These are phyloP conservation scores for Neofusicoccum ribis DNA, from an alignment of 2,329 filamentous ascomycete species.

Conservation along the genomic window DNA sequence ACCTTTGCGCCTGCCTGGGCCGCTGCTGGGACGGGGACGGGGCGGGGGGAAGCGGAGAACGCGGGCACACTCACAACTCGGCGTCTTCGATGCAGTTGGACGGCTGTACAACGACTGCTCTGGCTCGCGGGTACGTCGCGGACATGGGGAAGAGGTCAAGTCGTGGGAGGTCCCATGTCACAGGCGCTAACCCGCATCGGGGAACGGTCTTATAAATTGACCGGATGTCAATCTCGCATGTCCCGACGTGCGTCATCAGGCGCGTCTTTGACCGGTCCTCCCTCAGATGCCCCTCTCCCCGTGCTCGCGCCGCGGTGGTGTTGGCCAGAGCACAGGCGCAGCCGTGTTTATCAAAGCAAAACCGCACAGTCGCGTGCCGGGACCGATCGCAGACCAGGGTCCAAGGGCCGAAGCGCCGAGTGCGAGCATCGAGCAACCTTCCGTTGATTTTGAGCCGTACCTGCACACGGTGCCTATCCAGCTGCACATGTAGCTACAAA, in stretches of 20 bases:
- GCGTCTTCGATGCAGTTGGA: constrained; percentile 11
- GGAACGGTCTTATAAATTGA: constrained; percentile 19
- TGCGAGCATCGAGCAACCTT: background rate
- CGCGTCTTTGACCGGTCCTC: constrained; percentile 3
- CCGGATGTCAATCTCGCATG: constrained; percentile 17
- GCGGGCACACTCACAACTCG: constrained; percentile 9
- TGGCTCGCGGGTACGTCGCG: constrained; percentile 17
- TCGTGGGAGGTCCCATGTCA: constrained; percentile 16
- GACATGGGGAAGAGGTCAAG: constrained; percentile 20
- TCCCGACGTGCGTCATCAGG: constrained; percentile 9
- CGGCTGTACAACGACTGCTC: constrained; percentile 10
- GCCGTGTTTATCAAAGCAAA: background rate
- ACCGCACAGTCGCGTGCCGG: background rate
- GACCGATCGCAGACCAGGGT: constrained; percentile 11
- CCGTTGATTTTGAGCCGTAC: background rate
- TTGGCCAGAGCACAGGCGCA: background rate
- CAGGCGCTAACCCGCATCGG: constrained; percentile 13
- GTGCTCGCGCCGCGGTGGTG: background rate
- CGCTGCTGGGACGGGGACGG: background rate
- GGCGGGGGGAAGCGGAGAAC: background rate
- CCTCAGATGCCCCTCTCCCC: constrained; percentile 1
- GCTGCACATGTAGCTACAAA: constrained; percentile 1
- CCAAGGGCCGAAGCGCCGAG: background rate
- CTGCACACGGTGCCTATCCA: background rate
- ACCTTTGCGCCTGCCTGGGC: constrained; percentile 3